phyloP scores from a whole-genome alignment of 2,329 filamentous ascomycete genomes.

The Chaetomium sp. region DNA sequence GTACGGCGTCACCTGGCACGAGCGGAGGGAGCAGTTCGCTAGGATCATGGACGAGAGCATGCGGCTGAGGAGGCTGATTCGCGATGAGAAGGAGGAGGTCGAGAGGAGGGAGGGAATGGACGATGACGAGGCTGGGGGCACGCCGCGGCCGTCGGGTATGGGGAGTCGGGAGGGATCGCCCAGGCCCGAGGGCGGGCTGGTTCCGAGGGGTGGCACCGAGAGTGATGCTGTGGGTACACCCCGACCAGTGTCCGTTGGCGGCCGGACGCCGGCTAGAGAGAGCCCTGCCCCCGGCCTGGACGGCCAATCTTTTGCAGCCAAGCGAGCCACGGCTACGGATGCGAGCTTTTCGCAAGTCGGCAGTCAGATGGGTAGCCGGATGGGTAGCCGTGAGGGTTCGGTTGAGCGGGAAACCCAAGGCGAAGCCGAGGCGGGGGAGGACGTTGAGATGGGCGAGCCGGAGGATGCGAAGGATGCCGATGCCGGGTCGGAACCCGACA shows the following conservation, averaged over 20 bases:
- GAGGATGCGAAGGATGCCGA: constrained; percentile 57
- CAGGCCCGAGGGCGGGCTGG: constrained; percentile 47
- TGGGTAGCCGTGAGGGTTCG: constrained; percentile 44
- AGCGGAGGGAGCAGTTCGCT: constrained; percentile 83
- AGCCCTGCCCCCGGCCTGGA: constrained; percentile 39
- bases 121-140: constrained; percentile 55
- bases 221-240: constrained; percentile 36
- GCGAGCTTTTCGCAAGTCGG: constrained; percentile 44
- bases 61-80: constrained; percentile 79
- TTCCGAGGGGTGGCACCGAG: constrained; percentile 32
- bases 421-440: constrained; percentile 28
- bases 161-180: constrained; percentile 56
- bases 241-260: constrained; percentile 35
- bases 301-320: constrained; percentile 38
- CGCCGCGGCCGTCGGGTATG: constrained; percentile 51
- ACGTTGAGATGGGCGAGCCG: constrained; percentile 45
- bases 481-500: constrained; percentile 59
- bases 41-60: constrained; percentile 90
- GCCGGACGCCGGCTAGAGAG: constrained; percentile 39
- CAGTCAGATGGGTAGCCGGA: constrained; percentile 42
- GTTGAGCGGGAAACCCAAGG: constrained; percentile 37
- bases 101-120: constrained; percentile 83
- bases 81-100: constrained; percentile 93
- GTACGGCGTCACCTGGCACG: constrained; percentile 80
- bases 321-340: constrained; percentile 39